A percentile compares a stretch with the other conserved stretches of the same genome.
Evolutionary conservation across 208 protist species (phyloP).

Genomic region (Acanthamoeba sp.): DNA sequence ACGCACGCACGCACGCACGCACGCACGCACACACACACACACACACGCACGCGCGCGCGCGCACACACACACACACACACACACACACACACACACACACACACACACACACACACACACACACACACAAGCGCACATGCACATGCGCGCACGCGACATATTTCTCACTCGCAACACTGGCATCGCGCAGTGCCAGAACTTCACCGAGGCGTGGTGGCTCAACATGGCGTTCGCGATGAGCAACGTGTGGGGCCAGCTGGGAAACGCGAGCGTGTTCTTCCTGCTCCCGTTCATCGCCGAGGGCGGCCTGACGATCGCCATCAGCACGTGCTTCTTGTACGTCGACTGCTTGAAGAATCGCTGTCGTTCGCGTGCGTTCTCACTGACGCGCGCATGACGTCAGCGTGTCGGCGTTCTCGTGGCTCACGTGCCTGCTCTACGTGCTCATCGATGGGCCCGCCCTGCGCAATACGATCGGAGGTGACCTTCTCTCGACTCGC

Average conservation of each 20-base stretch:
- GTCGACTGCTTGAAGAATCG: neutral
- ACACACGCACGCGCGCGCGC: too few relatives aligned
- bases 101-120: too few relatives aligned
- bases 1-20: too few relatives aligned
- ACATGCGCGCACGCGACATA: too few relatives aligned
- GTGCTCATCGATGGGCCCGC: neutral
- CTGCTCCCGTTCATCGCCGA: conserved; percentile 7
- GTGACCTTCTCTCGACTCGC: neutral
- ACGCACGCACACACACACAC: too few relatives aligned
- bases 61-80: neutral
- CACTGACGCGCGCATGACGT: neutral
- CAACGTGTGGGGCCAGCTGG: conserved; percentile 68
- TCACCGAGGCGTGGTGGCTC: conserved; percentile 65
- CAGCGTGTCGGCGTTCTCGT: conserved; percentile 61
- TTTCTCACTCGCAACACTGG: neutral
- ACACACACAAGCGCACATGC: too few relatives aligned
- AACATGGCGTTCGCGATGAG: conserved; percentile 66
- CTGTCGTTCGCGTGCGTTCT: neutral
- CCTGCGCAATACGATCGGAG: neutral
- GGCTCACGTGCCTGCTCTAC: conserved; percentile 60
- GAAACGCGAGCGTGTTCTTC: conserved; percentile 53
- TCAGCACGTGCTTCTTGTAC: neutral
- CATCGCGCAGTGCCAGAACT: conserved; percentile 23
- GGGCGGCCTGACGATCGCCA: conserved; percentile 24
- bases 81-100: neutral